Evolutionary conservation across 345 rosid species (phyloP), one percentile per base, ranked within the genome.

Genomic region (Gossypium herbaceum): DNA sequence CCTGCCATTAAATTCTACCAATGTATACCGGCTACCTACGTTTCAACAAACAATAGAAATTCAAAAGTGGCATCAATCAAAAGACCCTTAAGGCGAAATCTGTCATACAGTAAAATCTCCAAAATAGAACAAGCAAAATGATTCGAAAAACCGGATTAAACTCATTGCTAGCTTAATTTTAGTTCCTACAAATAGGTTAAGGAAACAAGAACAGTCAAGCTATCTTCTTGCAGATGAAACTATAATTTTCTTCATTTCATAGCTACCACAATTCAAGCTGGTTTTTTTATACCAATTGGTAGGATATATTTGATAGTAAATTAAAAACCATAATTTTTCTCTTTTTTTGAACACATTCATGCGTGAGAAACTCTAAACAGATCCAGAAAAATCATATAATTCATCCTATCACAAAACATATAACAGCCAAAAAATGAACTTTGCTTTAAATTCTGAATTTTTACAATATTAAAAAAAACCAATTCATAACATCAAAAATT

Each of bases 1-100:
- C 88, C 91, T 82, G 97, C 98, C 98, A 92, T 94, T 75, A 82
- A 87, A 84, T 43, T 55, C 69, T 29, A 61, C 51, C 34, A 62
- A 61, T n/a, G 15, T 34, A 34, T 17, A 45, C 50, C 34, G n/a
- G 12, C 45, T 27, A 19, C 50, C 5, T 12, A 54, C 12, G 19
- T 41, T 19, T 3, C 73, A 52, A 19, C 29, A 11, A 20, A 70
- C 16, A 27, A 11, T 2, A 71, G 17, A 55, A 39, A 43, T 41
- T 20, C 41, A 34, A 71, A 71, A 19, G 3, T 7, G 50, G 62
- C 50, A 55, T 56, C 10, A 71, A 12, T 39, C 64, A 39, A 71
- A 71, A 48, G 10, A 22, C 41, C 41, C 59, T 2, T 16, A 4
- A 69, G 16, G 17, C 24, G 7, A 48, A 48, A 69, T 50, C 24